phyloP scores from a whole-genome alignment of 2,329 filamentous ascomycete species.

The Alternaria arborescens region DNA sequence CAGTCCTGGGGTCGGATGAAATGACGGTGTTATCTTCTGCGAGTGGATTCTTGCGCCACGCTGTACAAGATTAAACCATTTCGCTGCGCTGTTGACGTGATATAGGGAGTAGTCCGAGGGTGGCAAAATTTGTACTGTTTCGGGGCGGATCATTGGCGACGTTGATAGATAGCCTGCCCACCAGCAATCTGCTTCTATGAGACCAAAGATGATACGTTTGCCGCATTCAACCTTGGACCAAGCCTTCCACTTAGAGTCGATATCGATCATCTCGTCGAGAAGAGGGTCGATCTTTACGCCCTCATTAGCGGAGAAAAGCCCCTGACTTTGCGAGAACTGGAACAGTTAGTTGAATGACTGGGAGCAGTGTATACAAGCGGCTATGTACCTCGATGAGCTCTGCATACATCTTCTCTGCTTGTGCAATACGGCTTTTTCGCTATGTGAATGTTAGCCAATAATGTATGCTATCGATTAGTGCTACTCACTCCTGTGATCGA shows the following conservation, averaged over 20 bases:
- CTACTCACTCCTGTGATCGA: conserved; percentile 57
- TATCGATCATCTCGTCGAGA: conserved; percentile 56
- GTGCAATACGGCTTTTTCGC: conserved; percentile 55
- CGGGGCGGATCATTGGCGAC: conserved; percentile 57
- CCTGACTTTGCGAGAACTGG: conserved; percentile 59
- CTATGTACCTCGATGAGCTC: conserved; percentile 56
- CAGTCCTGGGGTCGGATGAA: conserved; percentile 42
- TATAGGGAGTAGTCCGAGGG: conserved; percentile 58
- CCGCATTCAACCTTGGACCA: conserved; percentile 63
- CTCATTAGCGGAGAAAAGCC: conserved; percentile 60
- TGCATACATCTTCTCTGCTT: conserved; percentile 61
- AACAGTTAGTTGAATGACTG: conserved; percentile 17
- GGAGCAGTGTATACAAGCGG: not conserved
- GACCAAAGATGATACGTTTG: conserved; percentile 59
- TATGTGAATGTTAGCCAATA: conserved; percentile 23
- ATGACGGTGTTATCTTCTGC: conserved; percentile 45
- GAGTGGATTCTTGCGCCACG: conserved; percentile 42
- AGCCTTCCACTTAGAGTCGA: conserved; percentile 60
- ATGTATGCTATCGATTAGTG: no score
- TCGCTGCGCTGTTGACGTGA: conserved; percentile 49
- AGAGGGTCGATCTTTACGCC: conserved; percentile 47
- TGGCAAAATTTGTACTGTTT: conserved; percentile 57
- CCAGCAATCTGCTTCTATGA: conserved; percentile 59
- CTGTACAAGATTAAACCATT: conserved; percentile 45
- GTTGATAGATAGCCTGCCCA: conserved; percentile 59